These are phyloP conservation scores for Verticillium dahliae DNA, from an alignment of 2,329 filamentous ascomycete genomes.

Conservation along the genomic window DNA sequence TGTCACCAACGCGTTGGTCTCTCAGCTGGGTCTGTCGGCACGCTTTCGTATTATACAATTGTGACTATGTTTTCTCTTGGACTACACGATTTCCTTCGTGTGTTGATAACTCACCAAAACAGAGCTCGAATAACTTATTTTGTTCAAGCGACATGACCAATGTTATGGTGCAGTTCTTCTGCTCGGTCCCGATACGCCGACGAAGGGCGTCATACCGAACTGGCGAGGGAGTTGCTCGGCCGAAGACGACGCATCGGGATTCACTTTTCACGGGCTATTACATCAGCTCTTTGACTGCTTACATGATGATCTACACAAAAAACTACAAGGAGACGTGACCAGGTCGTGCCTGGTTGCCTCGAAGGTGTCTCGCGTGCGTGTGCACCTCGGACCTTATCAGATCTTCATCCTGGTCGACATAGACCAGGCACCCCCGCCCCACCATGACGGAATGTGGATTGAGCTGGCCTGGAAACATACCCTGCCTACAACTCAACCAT, in stretches of 20 bases:
- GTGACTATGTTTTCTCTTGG: neutral
- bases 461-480: neutral
- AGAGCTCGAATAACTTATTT: neutral
- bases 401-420: neutral
- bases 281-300: neutral
- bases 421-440: neutral
- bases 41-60: neutral
- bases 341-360: neutral
- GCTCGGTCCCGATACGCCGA: neutral
- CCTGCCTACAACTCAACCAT: neutral
- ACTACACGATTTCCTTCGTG: neutral
- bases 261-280: neutral
- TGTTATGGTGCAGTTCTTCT: neutral
- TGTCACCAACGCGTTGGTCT: neutral
- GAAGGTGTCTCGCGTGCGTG: neutral
- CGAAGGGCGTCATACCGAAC: neutral
- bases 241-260: neutral
- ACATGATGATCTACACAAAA: neutral
- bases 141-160: neutral
- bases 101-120: too few relatives aligned
- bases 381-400: neutral
- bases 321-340: neutral
- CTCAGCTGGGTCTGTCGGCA: neutral
- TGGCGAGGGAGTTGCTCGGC: neutral
- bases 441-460: neutral